Evolutionary conservation across 2,329 filamentous ascomycete species (phyloP), one percentile per base, ranked within the genome.

Genomic region (Xylariaceae sp.): DNA sequence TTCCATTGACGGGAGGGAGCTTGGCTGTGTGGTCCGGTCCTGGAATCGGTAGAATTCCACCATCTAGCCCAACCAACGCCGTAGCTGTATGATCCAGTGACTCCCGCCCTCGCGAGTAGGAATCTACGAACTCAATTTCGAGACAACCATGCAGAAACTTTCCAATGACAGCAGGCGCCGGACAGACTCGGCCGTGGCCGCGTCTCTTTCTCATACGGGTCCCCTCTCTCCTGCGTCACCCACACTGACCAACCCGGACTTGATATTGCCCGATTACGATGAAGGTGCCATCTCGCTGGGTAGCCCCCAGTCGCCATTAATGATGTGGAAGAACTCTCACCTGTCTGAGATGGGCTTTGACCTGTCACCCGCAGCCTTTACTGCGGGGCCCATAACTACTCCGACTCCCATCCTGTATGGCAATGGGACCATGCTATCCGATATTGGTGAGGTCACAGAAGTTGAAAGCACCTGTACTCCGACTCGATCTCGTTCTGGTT

Each of bases 231-330:
- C 88, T 64, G 85, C 85, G 10, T 95, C 90, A 61, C 92, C 92
- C 51, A 96, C 92, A 2, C 78, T 97, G 69, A 95, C 91, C 58
- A 95, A 96, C 73, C 91, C 92, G 55, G 92, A 96, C 73, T 92
- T 96, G 90, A 96, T 97, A 68, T 78, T 97, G 55, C 92, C 92
- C 61, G 86, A 88, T 71, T 86, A 87, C 69, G 83, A 85, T 65
- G 81, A 80, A 72, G 71, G 82, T 73, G 72, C 78, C 72, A 75
- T 82, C 70, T 78, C 80, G 71, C 76, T 80, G 70, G 75, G 83
- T 68, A 74, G 75, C 69, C 76, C 81, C 59, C 79, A 80, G 61
- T 78, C 81, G 68, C 75, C 78, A 35, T 68, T 83, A n/a, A 75
- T 73, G 65, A 76, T 79, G 72, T 83, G 82, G 82, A 80, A 79